Percentiles rank a stretch among this genome's conserved stretches.
Evolutionary conservation across 345 rosid species (phyloP).

Genomic region (Citrus reticulata): DNA sequence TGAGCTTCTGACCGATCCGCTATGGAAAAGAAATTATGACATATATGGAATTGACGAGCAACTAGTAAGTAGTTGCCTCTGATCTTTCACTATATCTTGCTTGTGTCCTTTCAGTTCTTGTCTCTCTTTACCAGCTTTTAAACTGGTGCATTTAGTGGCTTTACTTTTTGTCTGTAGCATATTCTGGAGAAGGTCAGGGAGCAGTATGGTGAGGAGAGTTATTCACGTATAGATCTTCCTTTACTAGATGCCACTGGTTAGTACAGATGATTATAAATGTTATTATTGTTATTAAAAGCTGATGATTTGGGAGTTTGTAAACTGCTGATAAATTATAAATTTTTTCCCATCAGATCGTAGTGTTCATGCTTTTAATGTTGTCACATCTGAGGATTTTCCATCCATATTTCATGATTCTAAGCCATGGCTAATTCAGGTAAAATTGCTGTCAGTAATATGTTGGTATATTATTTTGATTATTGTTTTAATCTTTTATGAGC

Average conservation of each 20-base stretch:
- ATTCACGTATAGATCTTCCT: constrained; percentile 51
- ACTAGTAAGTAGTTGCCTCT: constrained; percentile 45
- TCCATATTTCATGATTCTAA: constrained; percentile 43
- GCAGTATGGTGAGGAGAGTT: constrained; percentile 43
- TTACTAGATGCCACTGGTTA: constrained; percentile 67
- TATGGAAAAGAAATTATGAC: constrained; percentile 87
- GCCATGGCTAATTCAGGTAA: constrained; percentile 81
- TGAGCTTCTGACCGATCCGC: constrained; percentile 65
- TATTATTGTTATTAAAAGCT: not conserved
- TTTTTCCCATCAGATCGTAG: constrained; percentile 35
- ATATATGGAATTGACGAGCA: constrained; percentile 75
- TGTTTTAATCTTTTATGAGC: not conserved
- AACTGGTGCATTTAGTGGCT: not conserved
- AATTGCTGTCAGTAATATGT: not conserved
- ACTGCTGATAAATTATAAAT: constrained; percentile 3
- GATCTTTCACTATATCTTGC: not conserved
- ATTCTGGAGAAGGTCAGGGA: constrained; percentile 41
- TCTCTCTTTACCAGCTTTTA: not conserved
- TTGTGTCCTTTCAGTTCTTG: not conserved
- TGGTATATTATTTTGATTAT: not conserved
- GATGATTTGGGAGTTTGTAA: constrained; percentile 1
- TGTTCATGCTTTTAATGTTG: constrained; percentile 42
- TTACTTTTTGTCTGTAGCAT: constrained; percentile 45
- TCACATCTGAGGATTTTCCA: constrained; percentile 49
- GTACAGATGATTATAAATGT: constrained; percentile 8